Base-by-base conservation (phyloP, 169 alveolate genomes). In the Babesia bigemina region DNA sequence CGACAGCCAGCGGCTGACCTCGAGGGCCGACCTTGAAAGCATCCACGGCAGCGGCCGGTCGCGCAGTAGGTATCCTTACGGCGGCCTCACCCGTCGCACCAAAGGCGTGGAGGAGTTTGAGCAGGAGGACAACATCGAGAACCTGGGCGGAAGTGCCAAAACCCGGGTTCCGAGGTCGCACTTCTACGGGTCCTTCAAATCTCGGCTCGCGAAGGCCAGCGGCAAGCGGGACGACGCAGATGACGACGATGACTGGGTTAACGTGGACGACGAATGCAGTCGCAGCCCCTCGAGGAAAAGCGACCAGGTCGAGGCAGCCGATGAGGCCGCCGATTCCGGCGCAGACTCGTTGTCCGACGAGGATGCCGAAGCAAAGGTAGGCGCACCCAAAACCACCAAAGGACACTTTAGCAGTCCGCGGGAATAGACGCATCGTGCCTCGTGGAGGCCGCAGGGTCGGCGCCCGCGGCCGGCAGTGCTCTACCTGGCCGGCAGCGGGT, bases 401-500 rank as follows among this genome's bases (percentile, higher is more conserved):
- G 50, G 14, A 9, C 14, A 17, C 1, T 36, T 14, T 58, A 58
- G 66, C 44, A 58, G n/a, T 58, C 22, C 47, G 50, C 2, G 2
- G 66, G 66, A 55, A 69, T 42, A 22, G 12, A 69, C 13, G 53
- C 77, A 16, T 69, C 77, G 10, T 7, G 45, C 11, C n/a, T 42
- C 16, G 75, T 69, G 21, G 69, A 42, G 53, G 58, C 42, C 48
- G 75, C 56, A 6, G 29, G 28, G 49, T 19, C 45, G 28, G 61
- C 22, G 24, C 74, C 60, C 26, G 70, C 52, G 36, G 49, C 49
- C 28, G 71, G 53, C 24, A 24, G 65, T 26, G 61, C 65, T 13
- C 61, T 84, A 12, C 98, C 98, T 28, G 98, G 96, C 49, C 71
- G 85, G 59, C 94, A 93, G 66, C 91, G 89, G 69, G 87, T 96